Percentiles rank a stretch among this genome's conserved stretches.
phyloP scores from a whole-genome alignment of 1,284 basidiomycete genomes.

The Puccinia brachypodii region DNA sequence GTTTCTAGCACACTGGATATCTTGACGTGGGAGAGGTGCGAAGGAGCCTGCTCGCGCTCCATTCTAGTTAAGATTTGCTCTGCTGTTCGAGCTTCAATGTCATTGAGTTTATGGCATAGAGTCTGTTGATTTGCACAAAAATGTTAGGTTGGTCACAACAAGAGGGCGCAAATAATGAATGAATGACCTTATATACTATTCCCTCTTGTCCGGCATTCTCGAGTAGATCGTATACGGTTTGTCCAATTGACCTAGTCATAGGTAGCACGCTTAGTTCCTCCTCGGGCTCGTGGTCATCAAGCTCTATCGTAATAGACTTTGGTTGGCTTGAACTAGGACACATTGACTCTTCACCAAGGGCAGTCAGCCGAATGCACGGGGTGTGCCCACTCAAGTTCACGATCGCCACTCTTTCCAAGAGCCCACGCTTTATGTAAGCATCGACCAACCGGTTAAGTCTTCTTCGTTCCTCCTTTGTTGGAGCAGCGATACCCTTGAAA shows the following conservation, averaged over 20 bases:
- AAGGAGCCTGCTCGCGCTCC: conserved; percentile 65
- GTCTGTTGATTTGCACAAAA: conserved; percentile 61
- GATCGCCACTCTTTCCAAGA: conserved; percentile 39
- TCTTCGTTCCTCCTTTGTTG: conserved; percentile 46
- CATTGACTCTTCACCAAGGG: conserved; percentile 29
- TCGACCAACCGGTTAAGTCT: conserved; percentile 44
- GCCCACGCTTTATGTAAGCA: conserved; percentile 43
- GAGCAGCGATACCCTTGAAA: conserved; percentile 34
- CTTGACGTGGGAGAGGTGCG: conserved; percentile 69
- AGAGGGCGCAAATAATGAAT: neutral
- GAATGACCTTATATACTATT: conserved; percentile 41
- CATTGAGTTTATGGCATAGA: conserved; percentile 65
- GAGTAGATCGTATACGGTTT: conserved; percentile 31
- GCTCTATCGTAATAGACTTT: neutral
- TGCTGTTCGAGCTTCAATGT: conserved; percentile 73
- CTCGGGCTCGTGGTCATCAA: conserved; percentile 22
- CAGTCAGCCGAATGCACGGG: conserved; percentile 46
- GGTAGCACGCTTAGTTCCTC: conserved; percentile 30
- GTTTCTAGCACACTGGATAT: conserved; percentile 71
- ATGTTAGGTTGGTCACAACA: conserved; percentile 5
- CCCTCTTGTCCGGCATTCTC: conserved; percentile 34
- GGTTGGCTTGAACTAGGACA: neutral
- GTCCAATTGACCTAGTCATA: conserved; percentile 35
- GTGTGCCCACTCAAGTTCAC: conserved; percentile 28
- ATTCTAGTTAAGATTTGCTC: conserved; percentile 72